These are phyloP conservation scores for Saccharomycopsis sp. DNA, from an alignment of 805 yeast genomes.

Conservation along the genomic window DNA sequence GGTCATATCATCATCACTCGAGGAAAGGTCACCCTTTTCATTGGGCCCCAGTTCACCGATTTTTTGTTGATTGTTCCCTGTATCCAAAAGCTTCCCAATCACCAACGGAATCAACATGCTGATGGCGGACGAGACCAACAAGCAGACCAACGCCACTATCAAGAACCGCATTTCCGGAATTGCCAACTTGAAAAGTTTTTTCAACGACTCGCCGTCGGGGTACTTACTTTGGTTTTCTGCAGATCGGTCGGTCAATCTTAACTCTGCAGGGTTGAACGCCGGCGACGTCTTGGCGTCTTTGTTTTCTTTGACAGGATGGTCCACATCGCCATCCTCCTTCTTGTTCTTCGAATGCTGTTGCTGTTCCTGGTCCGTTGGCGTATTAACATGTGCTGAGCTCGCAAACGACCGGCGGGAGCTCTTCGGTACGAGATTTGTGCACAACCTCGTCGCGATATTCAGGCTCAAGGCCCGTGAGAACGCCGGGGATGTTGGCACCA, in stretches of 20 bases:
- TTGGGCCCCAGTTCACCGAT: constrained; percentile 2
- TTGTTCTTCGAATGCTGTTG: not conserved
- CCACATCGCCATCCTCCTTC: not conserved
- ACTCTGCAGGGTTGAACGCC: constrained; percentile 8
- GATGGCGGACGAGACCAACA: constrained; percentile 65
- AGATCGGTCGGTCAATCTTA: constrained; percentile 12
- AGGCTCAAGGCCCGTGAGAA: no score
- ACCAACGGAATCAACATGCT: constrained; percentile 75
- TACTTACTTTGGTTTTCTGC: constrained; percentile 9
- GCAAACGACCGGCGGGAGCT: no score
- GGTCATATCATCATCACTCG: constrained; percentile 22
- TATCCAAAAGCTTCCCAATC: constrained; percentile 80
- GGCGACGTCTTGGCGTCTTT: no score
- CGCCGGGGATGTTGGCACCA: no score
- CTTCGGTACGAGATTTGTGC: no score
- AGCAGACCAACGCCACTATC: constrained; percentile 50
- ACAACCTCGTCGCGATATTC: no score
- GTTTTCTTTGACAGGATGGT: not conserved
- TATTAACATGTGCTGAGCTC: no score
- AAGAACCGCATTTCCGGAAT: constrained; percentile 48
- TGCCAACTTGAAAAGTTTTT: constrained; percentile 45
- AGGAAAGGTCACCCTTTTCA: constrained; percentile 21
- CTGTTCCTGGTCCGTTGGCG: not conserved
- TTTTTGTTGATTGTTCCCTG: constrained; percentile 30
- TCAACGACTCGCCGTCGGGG: constrained; percentile 20